A percentile compares a stretch with the other conserved stretches of the same genome.
Conservation (phyloP, 208 protist genomes). For the Crithidia expoeki region DNA sequence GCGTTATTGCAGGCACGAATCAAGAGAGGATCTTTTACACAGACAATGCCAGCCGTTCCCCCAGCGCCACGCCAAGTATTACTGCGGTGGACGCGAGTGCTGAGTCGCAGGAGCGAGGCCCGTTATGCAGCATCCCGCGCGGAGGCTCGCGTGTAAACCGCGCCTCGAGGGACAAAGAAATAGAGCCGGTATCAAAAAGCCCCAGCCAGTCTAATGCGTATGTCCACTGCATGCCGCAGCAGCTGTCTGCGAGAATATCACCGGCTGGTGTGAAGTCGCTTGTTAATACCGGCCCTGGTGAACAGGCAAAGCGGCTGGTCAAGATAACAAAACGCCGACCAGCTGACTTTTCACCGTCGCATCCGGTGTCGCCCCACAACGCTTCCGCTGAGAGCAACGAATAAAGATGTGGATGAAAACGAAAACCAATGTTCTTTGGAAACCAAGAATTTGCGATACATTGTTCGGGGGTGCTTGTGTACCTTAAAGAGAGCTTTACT, state of each 20-base stretch:
- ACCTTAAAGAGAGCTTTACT: no score
- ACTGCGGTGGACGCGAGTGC: constrained; percentile 1
- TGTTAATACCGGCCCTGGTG: not conserved
- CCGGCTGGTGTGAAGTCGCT: not conserved
- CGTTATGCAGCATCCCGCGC: not conserved
- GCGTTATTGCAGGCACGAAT: not conserved
- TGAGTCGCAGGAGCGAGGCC: constrained; percentile 17
- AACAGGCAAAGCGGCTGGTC: not conserved
- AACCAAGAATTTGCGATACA: no score
- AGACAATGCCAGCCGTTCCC: constrained; percentile 7
- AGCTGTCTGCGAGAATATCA: not conserved
- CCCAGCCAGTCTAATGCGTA: not conserved
- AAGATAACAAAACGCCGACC: constrained; percentile 15
- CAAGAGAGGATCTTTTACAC: not conserved
- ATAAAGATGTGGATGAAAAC: not conserved
- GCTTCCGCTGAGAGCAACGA: not conserved
- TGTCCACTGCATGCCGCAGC: constrained; percentile 8
- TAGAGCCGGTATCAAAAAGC: constrained; percentile 1
- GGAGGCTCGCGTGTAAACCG: not conserved
- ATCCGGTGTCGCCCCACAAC: not conserved
- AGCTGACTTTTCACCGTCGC: not conserved
- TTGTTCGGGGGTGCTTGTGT: no score
- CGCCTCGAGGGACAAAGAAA: not conserved
- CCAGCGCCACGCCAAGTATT: constrained; percentile 26
- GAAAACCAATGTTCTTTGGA: no score